Evolutionary conservation across 805 yeast species (phyloP), one percentile per base, ranked within the genome.

Genomic region (Candida sonorensis): DNA sequence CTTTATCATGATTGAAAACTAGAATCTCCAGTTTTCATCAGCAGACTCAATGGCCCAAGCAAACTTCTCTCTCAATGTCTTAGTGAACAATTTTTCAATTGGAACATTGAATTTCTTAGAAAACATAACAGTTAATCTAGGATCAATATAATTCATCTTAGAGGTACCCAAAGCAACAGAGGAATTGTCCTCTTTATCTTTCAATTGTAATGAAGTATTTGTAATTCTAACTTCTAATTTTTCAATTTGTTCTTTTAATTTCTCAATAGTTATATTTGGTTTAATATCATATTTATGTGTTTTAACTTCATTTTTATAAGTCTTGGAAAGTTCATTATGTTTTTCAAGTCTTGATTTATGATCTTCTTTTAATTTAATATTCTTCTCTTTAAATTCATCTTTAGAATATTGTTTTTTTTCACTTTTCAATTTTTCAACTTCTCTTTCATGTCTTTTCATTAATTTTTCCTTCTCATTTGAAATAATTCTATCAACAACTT

Each of bases 31-130:
- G 48, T 84, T 62, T 44, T 75, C 86, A 53, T 82, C 97, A 4
- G 78, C 87, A 33, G 88, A 77, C 56, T 88, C 94, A 33, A 90
- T 81, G 19, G 97, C 97, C 97, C 97, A 90, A 29, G 75, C 78
- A 62, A 90, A 90, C 62, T 90, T 90, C 26, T 88, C 96, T 40
- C 97, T 66, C 34, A 90, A 64, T 0, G 97, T 84, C 61, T 87
- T 88, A 10, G 96, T 81, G 47, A 90, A 87, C 26, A 90, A 66
- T 58, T 84, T 88, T 57, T 90, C 97, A 34, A 90, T 81, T 7
- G 97, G 97, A 14, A 90, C 96, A 34, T 75, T 67, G 53, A 64
- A 86, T 58, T 77, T 83, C 57, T 87, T 88, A 32, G 94, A 73
- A 51, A 87, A 90, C 70, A 83, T 77, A 16, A 86, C 96, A 0